Evolutionary conservation across 495 filamentous ascomycete genomes (phyloP).

Genomic region (Trichoderma reesei): DNA sequence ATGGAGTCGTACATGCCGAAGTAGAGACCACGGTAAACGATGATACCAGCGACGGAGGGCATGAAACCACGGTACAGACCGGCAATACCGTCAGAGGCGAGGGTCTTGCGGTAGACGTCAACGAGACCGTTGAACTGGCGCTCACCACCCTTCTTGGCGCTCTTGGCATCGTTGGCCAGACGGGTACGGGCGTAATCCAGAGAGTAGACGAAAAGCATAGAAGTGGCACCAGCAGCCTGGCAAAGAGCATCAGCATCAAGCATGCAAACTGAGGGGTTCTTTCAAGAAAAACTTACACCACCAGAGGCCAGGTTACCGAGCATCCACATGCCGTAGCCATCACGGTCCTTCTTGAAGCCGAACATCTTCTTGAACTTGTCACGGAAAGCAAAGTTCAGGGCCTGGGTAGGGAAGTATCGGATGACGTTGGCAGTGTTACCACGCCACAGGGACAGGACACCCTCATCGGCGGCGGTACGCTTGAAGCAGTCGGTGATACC

Average conservation of each 20-base stretch:
- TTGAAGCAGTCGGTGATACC: slow-evolving; percentile 93
- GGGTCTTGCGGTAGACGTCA: slow-evolving; percentile 99
- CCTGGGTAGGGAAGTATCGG: slow-evolving; percentile 99
- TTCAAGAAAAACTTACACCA: slow-evolving; percentile 64
- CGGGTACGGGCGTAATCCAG: slow-evolving; percentile 99
- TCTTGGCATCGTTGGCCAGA: slow-evolving; percentile 99
- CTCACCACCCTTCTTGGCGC: slow-evolving; percentile 88
- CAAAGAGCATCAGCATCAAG: slow-evolving; percentile 20
- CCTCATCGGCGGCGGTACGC: slow-evolving; percentile 76
- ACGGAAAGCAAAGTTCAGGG: slow-evolving; percentile 99
- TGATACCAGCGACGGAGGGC: slow-evolving; percentile 95
- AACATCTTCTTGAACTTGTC: slow-evolving; percentile 99
- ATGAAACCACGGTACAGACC: slow-evolving; percentile 99
- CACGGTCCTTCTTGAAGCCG: slow-evolving; percentile 99
- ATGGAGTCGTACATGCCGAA: slow-evolving; percentile 99
- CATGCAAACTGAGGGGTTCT: slow-evolving; percentile 1
- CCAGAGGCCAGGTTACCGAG: slow-evolving; percentile 98
- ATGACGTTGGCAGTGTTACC: slow-evolving; percentile 99
- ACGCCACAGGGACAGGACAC: slow-evolving; percentile 83
- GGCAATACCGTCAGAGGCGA: slow-evolving; percentile 92
- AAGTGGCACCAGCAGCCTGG: slow-evolving; percentile 95
- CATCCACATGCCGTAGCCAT: slow-evolving; percentile 99
- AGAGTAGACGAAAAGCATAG: slow-evolving; percentile 99
- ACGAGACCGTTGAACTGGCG: slow-evolving; percentile 99
- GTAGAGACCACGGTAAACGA: slow-evolving; percentile 99